phyloP scores from a whole-genome alignment of 1,139 yeast genomes.

The Nematodospora anomalae region DNA sequence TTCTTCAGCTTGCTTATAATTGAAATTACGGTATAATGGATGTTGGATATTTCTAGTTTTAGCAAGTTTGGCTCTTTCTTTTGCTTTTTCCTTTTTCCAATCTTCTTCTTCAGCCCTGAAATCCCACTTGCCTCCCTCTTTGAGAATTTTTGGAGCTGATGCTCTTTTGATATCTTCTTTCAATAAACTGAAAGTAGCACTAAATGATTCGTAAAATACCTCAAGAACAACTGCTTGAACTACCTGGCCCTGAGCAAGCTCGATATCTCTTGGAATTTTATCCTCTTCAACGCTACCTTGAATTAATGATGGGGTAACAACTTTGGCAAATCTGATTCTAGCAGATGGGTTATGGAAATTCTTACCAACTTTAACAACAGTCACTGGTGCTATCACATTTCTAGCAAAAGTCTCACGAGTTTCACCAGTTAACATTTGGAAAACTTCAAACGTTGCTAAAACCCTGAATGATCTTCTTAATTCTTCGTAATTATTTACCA shows the following conservation, averaged over 20 bases:
- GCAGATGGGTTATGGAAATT: conserved; percentile 39
- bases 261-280: conserved; percentile 56
- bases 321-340: conserved; percentile 48
- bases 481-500: conserved; percentile 85
- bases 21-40: conserved; percentile 84
- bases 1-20: conserved; percentile 87
- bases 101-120: conserved; percentile 74
- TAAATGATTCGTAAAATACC: conserved; percentile 69
- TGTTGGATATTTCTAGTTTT: conserved; percentile 81
- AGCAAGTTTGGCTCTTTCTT: conserved; percentile 56
- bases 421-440: conserved; percentile 90
- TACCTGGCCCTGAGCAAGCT: conserved; percentile 68
- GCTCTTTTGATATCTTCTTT: conserved; percentile 68
- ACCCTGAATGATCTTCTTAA: conserved; percentile 69
- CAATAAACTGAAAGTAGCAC: conserved; percentile 70
- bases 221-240: conserved; percentile 77
- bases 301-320: conserved; percentile 73
- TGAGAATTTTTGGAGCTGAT: conserved; percentile 46
- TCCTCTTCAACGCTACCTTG: conserved; percentile 71
- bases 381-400: conserved; percentile 79
- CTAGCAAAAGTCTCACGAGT: conserved; percentile 63
- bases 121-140: conserved; percentile 78
- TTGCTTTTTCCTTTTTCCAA: conserved; percentile 53
- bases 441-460: conserved; percentile 71
- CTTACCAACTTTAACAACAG: conserved; percentile 56